Base-by-base conservation (phyloP, 2,329 filamentous ascomycete genomes). In the Colletotrichum lini region DNA sequence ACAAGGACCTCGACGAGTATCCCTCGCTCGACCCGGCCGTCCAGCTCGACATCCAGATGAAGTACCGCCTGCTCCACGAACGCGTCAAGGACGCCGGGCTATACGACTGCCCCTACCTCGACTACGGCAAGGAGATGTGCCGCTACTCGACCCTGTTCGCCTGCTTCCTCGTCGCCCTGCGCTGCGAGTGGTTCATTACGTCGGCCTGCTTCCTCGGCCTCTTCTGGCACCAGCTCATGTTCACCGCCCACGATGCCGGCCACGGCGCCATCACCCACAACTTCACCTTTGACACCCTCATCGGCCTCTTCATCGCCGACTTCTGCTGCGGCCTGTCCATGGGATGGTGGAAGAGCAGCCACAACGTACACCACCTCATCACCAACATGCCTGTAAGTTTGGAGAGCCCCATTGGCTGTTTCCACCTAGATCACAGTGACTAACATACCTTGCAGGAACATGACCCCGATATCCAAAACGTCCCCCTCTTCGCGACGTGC, bases 141-240 rank as follows among this genome's bases (percentile, higher is more conserved):
- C 87, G 90, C 13, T 91, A 91, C 75, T 75, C 77, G 0, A 73
- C 80, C 0, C 78, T 92, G 8, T 91, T 92, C 69, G 75, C 72
- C 0, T 67, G 78, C 0, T 91, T 89, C 75, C 66, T 85, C 12
- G 76, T 82, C 21, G 75, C 84, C 2, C 80, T 92, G 2, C 79
- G 80, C 67, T 77, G 79, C 42, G 82, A 83, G 49, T 91, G 89
- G 88, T 91, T 89, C 77, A 77, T 88, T 62, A 84, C 85, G 1
- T 90, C 89, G 3, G 88, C 89, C 45, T 73, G 86, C 21, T 89
- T 88, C 73, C 78, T 92, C n/a, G 90, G 90, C 4, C 67, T 89
- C 16, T 91, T 91, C 77, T 92, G 90, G 89, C 90, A 92, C 75
- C 90, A 92, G 81, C 88, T 92, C 80, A 91, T 92, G 88, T 92